A percentile compares a stretch with the other conserved stretches of the same genome.
Evolutionary conservation across 768 basidiomycete genomes (phyloP).

Genomic region (Nidularia sp.): DNA sequence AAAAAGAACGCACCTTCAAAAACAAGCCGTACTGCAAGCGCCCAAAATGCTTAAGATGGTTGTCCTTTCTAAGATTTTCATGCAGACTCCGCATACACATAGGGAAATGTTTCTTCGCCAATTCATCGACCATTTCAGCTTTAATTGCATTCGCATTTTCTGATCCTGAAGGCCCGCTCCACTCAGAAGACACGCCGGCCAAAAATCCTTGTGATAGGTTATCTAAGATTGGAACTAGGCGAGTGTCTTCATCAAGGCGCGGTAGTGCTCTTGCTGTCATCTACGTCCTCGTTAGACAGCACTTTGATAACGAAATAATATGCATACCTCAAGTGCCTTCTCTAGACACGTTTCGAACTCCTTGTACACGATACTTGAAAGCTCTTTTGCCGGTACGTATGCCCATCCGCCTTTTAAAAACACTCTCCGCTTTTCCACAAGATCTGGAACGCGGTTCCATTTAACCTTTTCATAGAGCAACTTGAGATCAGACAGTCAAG

Average conservation of each 20-base stretch:
- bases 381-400: conserved; percentile 77
- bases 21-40: conserved; percentile 91
- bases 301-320: not conserved
- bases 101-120: conserved; percentile 88
- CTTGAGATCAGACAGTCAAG: not conserved
- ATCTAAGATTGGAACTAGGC: conserved; percentile 82
- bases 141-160: conserved; percentile 63
- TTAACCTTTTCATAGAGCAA: conserved; percentile 56
- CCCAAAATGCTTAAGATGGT: conserved; percentile 90
- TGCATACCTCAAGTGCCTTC: conserved; percentile 69
- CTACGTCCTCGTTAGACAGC: conserved; percentile 31
- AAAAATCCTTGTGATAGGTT: conserved; percentile 94
- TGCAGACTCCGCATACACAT: conserved; percentile 93
- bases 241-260: conserved; percentile 90
- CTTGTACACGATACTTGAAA: conserved; percentile 82
- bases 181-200: conserved; percentile 84
- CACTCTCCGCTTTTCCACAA: conserved; percentile 79
- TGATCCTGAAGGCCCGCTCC: conserved; percentile 53
- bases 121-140: conserved; percentile 91
- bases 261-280: conserved; percentile 83
- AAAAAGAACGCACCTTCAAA: conserved; percentile 64
- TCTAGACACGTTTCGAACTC: conserved; percentile 76
- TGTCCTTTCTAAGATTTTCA: conserved; percentile 67
- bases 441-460: conserved; percentile 93
- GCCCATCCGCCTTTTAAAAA: conserved; percentile 79